phyloP scores from a whole-genome alignment of 2,329 filamentous ascomycete species.

The Herpotrichia juniperi region DNA sequence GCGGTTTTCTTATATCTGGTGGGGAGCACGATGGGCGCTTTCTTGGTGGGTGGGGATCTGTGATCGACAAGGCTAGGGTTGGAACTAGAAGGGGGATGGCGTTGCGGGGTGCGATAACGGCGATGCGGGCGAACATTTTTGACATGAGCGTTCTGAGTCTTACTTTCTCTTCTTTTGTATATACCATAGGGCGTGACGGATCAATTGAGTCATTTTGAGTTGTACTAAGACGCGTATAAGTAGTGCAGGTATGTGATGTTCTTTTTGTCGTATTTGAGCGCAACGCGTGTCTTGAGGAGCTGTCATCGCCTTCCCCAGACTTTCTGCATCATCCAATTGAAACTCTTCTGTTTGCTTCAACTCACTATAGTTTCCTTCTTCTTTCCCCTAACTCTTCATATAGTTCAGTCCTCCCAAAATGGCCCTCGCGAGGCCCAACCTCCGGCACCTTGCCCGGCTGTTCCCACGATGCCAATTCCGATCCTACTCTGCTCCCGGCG shows the following conservation, averaged over 20 bases:
- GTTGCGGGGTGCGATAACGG: conserved; percentile 26
- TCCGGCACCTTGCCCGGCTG: conserved; percentile 33
- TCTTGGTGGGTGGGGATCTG: not conserved
- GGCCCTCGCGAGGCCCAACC: conserved; percentile 37
- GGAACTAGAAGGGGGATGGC: conserved; percentile 2
- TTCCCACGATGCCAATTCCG: conserved; percentile 48
- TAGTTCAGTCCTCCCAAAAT: not conserved
- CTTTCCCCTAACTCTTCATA: not conserved
- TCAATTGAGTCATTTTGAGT: conserved; percentile 20
- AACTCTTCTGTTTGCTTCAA: not conserved
- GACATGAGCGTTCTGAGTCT: not conserved
- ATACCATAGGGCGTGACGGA: conserved; percentile 19
- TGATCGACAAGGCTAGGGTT: not conserved
- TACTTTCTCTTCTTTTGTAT: not conserved
- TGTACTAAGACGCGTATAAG: not conserved
- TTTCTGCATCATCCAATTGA: not conserved
- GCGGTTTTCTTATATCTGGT: conserved; percentile 30
- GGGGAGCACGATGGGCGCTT: conserved; percentile 5
- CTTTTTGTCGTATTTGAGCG: not conserved
- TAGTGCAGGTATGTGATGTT: not conserved
- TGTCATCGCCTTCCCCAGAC: not conserved
- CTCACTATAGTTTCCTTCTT: not conserved
- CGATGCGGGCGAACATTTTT: conserved; percentile 1
- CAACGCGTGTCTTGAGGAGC: not conserved
- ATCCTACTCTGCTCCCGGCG: conserved; percentile 65